Conservation (phyloP, 2,329 filamentous ascomycete species). For the Ophiostoma ips region DNA sequence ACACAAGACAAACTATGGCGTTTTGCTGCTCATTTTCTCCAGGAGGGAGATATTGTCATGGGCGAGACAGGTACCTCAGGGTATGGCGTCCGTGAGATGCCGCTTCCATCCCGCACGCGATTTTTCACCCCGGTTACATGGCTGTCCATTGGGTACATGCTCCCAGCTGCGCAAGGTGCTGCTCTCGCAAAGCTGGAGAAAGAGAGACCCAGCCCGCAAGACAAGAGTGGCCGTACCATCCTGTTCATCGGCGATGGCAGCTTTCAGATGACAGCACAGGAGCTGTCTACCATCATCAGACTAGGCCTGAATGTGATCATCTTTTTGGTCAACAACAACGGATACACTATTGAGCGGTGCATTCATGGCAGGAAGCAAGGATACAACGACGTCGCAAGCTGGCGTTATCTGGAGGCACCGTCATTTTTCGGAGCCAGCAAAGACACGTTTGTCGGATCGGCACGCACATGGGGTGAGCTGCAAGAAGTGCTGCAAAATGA, state of each 20-base stretch:
- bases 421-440: not conserved
- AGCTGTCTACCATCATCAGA: not conserved
- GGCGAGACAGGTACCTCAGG: not conserved
- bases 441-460: not conserved
- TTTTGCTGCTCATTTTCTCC: not conserved
- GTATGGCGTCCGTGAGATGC: not conserved
- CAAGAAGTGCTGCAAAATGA: not conserved
- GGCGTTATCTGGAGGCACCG: constrained; percentile 1
- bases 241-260: not conserved
- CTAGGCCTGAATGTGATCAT: not conserved
- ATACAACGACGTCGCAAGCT: not conserved
- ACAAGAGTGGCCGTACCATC: not conserved
- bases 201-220: not conserved
- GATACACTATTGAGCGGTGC: constrained; percentile 2
- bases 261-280: not conserved
- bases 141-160: constrained; percentile 1
- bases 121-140: not conserved
- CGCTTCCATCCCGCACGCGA: not conserved
- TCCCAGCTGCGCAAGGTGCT: not conserved
- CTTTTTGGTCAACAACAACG: constrained; percentile 1
- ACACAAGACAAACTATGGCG: not conserved
- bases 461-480: not conserved
- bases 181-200: not conserved
- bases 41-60: not conserved
- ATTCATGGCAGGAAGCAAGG: not conserved